phyloP scores from a whole-genome alignment of 768 basidiomycete genomes.

The Amanita polypyramis region DNA sequence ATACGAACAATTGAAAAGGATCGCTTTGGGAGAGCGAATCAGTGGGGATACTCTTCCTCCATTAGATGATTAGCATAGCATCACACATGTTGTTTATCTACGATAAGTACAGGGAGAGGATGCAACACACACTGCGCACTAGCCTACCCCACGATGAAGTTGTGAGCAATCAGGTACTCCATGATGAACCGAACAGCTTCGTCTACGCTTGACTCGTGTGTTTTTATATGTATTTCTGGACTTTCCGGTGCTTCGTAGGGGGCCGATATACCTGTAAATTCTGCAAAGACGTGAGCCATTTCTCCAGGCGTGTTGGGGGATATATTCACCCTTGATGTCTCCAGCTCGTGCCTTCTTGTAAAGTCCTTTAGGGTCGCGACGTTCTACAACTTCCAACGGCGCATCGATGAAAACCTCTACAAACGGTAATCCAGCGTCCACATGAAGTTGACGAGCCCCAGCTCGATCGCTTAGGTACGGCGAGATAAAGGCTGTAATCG shows the following conservation, averaged over 20 bases:
- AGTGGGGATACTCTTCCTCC: slow-evolving; percentile 57
- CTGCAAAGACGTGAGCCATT: slow-evolving; percentile 28
- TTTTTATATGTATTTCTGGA: slow-evolving; percentile 90
- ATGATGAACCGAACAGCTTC: slow-evolving; percentile 72
- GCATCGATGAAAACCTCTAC: slow-evolving; percentile 95
- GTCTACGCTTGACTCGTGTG: slow-evolving; percentile 67
- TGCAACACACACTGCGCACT: no score
- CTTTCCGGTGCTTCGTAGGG: slow-evolving; percentile 85
- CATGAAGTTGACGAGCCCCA: slow-evolving; percentile 75
- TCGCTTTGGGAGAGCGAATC: slow-evolving; percentile 62
- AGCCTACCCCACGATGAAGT: no score
- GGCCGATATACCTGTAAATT: slow-evolving; percentile 96
- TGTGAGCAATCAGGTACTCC: slow-evolving; percentile 64
- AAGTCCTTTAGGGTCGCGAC: slow-evolving; percentile 92
- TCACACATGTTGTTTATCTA: no score
- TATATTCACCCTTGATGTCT: slow-evolving; percentile 79
- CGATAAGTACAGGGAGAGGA: no score
- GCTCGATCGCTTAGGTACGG: slow-evolving; percentile 88
- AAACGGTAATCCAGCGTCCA: slow-evolving; percentile 63
- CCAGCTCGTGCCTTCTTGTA: slow-evolving; percentile 96
- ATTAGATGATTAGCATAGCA: slow-evolving; percentile 35
- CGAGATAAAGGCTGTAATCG: slow-evolving; percentile 96
- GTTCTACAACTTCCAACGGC: slow-evolving; percentile 77
- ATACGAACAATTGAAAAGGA: slow-evolving; percentile 62
- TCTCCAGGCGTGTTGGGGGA: background rate